Conservation (phyloP, 164 flowering plant genomes). For the Pachysandra terminalis region DNA sequence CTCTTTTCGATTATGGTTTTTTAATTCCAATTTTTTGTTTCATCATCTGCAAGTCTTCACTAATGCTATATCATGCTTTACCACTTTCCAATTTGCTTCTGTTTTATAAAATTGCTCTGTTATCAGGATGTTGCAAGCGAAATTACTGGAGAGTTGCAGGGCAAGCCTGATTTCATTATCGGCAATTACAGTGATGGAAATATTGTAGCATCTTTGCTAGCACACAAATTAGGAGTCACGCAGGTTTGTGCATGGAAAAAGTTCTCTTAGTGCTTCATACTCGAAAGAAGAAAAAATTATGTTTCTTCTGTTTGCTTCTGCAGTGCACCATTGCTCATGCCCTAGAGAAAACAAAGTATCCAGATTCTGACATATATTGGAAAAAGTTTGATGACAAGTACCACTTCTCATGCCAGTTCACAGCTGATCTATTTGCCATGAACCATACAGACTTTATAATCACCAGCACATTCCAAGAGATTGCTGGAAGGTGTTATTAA, state of each 20-base stretch:
- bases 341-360: constrained; percentile 95
- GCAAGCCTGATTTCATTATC: constrained; percentile 86
- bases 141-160: constrained; percentile 74
- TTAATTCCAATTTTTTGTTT: neutral
- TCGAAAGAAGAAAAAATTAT: too few species aligned
- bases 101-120: neutral
- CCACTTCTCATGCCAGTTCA: constrained; percentile 96
- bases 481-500: constrained; percentile 95
- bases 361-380: constrained; percentile 94
- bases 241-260: constrained; percentile 46
- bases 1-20: neutral
- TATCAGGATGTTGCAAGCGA: constrained; percentile 86
- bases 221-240: constrained; percentile 85
- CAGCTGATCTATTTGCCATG: constrained; percentile 97
- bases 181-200: constrained; percentile 99
- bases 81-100: neutral
- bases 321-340: constrained; percentile 99
- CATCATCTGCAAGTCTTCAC: neutral
- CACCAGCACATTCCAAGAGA: constrained; percentile 97
- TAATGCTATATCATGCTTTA: neutral
- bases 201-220: constrained; percentile 89
- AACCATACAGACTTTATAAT: constrained; percentile 96
- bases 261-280: too few species aligned
- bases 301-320: constrained; percentile 2
- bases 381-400: constrained; percentile 88